These are phyloP conservation scores for Bimuria novae-zelandiae DNA, from an alignment of 2,329 filamentous ascomycete genomes.

Conservation along the genomic window DNA sequence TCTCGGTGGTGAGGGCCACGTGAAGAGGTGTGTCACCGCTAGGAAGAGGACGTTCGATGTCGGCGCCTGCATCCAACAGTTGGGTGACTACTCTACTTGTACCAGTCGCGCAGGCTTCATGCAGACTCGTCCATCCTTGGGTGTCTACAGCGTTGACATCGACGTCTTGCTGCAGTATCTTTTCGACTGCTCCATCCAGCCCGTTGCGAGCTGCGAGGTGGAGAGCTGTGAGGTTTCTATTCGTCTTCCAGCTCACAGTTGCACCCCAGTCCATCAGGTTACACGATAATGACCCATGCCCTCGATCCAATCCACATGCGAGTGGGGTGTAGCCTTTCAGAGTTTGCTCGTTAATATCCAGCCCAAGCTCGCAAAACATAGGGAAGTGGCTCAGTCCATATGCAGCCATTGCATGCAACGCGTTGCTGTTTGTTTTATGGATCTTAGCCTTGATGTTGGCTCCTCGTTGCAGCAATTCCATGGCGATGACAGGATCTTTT, in stretches of 20 bases:
- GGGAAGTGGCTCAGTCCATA: constrained; percentile 16
- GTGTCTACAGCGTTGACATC: constrained; percentile 14
- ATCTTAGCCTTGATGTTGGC: constrained; percentile 13
- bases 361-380: constrained; percentile 2
- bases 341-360: constrained; percentile 18
- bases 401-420: constrained; percentile 21
- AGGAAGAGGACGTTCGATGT: constrained; percentile 15
- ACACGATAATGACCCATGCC: constrained; percentile 17
- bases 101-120: constrained; percentile 21
- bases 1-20: constrained; percentile 19
- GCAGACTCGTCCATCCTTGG: constrained; percentile 18
- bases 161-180: constrained; percentile 7
- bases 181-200: not conserved
- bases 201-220: constrained; percentile 16
- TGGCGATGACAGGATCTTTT: constrained; percentile 8
- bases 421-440: constrained; percentile 14
- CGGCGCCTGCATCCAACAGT: constrained; percentile 25
- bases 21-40: constrained; percentile 20
- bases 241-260: constrained; percentile 6
- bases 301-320: constrained; percentile 17
- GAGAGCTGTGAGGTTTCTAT: constrained; percentile 14
- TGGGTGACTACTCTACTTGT: constrained; percentile 10
- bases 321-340: constrained; percentile 20
- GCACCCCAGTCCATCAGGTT: constrained; percentile 18
- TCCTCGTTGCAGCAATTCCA: constrained; percentile 13